Conservation (phyloP, 805 yeast species). For the Schwanniomyces vanrijiae region DNA sequence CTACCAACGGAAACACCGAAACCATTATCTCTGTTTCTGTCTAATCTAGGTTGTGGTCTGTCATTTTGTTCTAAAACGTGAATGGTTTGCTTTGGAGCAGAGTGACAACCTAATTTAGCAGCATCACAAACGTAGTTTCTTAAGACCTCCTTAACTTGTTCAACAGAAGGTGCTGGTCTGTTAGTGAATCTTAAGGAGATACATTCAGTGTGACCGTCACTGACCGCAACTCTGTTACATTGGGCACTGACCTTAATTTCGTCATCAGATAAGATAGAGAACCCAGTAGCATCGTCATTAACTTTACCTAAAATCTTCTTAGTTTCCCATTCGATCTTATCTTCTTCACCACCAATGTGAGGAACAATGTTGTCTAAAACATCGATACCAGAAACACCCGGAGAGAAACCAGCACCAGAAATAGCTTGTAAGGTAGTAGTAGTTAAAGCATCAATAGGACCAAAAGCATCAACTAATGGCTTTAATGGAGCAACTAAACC, state of each 20-base stretch:
- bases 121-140: slow-evolving; percentile 84
- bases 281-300: slow-evolving; percentile 50
- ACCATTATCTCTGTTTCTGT: slow-evolving; percentile 92
- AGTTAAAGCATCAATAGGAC: slow-evolving; percentile 84
- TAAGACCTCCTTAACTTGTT: slow-evolving; percentile 69
- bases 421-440: slow-evolving; percentile 95
- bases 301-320: slow-evolving; percentile 83
- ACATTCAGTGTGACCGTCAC: slow-evolving; percentile 97
- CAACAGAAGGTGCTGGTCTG: slow-evolving; percentile 83
- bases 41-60: slow-evolving; percentile 97
- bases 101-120: slow-evolving; percentile 70
- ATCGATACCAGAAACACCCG: slow-evolving; percentile 96
- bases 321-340: slow-evolving; percentile 98
- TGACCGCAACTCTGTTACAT: slow-evolving; percentile 94
- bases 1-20: slow-evolving; percentile 95
- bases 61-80: slow-evolving; percentile 89
- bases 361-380: slow-evolving; percentile 94
- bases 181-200: slow-evolving; percentile 80
- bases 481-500: slow-evolving; percentile 95
- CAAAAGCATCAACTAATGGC: slow-evolving; percentile 87
- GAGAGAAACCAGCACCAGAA: slow-evolving; percentile 97
- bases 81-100: slow-evolving; percentile 91
- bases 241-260: slow-evolving; percentile 90
- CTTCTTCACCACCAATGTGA: slow-evolving; percentile 95
- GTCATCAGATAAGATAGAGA: slow-evolving; percentile 59